Evolutionary conservation across 805 yeast genomes (phyloP).

Genomic region (Ogataea nonfermentans): DNA sequence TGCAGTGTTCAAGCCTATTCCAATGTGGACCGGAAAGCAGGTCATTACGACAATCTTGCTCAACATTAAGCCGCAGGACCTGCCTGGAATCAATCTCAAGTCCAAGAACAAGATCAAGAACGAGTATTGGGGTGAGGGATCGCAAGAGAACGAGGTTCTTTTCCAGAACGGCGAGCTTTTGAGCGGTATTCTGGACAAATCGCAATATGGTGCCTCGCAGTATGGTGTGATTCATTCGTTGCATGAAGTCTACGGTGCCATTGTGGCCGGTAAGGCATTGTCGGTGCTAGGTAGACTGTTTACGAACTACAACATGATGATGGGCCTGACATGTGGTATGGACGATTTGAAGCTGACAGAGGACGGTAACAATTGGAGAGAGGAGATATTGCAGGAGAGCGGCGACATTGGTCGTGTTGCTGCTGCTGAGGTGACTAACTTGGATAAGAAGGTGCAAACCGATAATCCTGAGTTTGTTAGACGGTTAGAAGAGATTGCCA

Average conservation of each 20-base stretch:
- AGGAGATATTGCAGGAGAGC: constrained; percentile 73
- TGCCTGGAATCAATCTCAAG: constrained; percentile 86
- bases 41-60: constrained; percentile 86
- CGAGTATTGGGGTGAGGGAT: constrained; percentile 90
- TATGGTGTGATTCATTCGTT: constrained; percentile 95
- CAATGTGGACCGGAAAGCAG: constrained; percentile 98
- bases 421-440: constrained; percentile 90
- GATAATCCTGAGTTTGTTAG: constrained; percentile 73
- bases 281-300: constrained; percentile 93
- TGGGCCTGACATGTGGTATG: constrained; percentile 99
- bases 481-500: constrained; percentile 89
- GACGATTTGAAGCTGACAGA: constrained; percentile 91
- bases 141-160: constrained; percentile 81
- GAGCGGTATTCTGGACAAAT: constrained; percentile 93
- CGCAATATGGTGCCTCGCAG: constrained; percentile 97
- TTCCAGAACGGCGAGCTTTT: constrained; percentile 84
- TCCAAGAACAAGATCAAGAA: constrained; percentile 88
- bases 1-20: constrained; percentile 78
- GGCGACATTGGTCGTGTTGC: constrained; percentile 85
- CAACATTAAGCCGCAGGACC: constrained; percentile 79
- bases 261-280: constrained; percentile 82
- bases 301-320: constrained; percentile 87
- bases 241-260: constrained; percentile 93
- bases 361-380: constrained; percentile 90
- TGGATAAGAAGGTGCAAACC: constrained; percentile 48